A percentile compares a stretch with the other conserved stretches of the same genome.
Conservation (phyloP, 768 basidiomycete species). For the Leccinum pellstonianum region DNA sequence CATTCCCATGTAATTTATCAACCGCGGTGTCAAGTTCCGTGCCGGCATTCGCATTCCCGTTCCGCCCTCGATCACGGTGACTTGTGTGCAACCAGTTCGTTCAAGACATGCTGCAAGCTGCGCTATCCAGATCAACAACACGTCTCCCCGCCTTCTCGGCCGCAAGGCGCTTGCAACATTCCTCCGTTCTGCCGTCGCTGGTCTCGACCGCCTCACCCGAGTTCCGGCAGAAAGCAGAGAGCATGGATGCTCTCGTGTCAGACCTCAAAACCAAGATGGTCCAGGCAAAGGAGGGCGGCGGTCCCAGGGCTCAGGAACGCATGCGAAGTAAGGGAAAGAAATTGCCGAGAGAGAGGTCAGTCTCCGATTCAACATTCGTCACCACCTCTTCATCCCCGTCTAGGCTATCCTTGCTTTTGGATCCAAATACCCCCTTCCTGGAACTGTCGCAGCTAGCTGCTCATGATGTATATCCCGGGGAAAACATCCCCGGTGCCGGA, state of each 20-base stretch:
- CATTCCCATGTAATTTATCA: not conserved
- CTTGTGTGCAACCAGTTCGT: not conserved
- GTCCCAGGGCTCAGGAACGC: constrained; percentile 67
- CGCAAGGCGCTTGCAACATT: constrained; percentile 52
- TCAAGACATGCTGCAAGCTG: constrained; percentile 22
- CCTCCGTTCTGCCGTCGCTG: constrained; percentile 69
- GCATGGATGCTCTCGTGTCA: constrained; percentile 68
- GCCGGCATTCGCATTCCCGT: constrained; percentile 7
- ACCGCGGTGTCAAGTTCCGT: constrained; percentile 23
- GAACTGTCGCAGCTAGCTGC: constrained; percentile 87
- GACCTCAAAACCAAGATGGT: constrained; percentile 62
- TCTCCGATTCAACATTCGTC: not conserved
- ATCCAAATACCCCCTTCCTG: constrained; percentile 85
- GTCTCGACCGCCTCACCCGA: constrained; percentile 70
- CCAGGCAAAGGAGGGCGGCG: constrained; percentile 66
- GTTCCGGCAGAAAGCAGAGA: constrained; percentile 61
- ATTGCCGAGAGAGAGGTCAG: constrained; percentile 78
- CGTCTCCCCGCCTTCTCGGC: constrained; percentile 4
- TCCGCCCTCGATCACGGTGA: not conserved
- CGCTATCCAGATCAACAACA: constrained; percentile 13
- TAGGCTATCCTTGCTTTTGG: constrained; percentile 73
- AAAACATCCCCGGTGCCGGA: constrained; percentile 83
- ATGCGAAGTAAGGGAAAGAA: constrained; percentile 80
- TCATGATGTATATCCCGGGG: constrained; percentile 76
- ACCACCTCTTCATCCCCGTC: constrained; percentile 4